Evolutionary conservation across 2,329 filamentous ascomycete species (phyloP).

Genomic region (Phialemoniopsis sp.): DNA sequence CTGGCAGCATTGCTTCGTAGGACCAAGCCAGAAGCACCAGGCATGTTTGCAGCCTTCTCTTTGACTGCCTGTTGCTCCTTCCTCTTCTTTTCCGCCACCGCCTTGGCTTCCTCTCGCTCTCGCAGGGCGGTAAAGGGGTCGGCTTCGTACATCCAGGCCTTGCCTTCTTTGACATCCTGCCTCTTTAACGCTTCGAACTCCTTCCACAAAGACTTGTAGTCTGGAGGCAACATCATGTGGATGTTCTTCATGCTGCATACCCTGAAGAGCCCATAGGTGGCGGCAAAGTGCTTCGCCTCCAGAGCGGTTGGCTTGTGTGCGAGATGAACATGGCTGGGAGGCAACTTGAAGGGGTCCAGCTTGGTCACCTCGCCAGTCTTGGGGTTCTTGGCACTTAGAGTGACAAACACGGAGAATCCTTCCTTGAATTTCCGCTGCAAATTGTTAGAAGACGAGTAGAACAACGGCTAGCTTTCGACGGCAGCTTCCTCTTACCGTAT

Average conservation of each 20-base stretch:
- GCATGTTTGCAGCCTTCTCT: slow-evolving; percentile 64
- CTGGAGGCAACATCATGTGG: slow-evolving; percentile 88
- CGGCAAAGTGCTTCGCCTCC: slow-evolving; percentile 90
- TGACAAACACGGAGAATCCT: slow-evolving; percentile 77
- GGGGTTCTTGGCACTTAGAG: slow-evolving; percentile 67
- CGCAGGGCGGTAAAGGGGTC: slow-evolving; percentile 83
- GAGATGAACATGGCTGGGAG: slow-evolving; percentile 70
- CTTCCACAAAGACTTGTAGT: slow-evolving; percentile 88
- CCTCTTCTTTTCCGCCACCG: slow-evolving; percentile 72
- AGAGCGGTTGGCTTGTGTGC: slow-evolving; percentile 74
- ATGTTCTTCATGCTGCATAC: slow-evolving; percentile 95
- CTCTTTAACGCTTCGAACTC: slow-evolving; percentile 81
- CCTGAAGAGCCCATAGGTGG: slow-evolving; percentile 85
- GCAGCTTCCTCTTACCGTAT: slow-evolving; percentile 51
- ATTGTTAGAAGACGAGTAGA: neutral
- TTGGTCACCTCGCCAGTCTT: slow-evolving; percentile 77
- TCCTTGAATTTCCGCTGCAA: slow-evolving; percentile 61
- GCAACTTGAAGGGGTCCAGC: slow-evolving; percentile 79
- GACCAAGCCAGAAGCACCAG: slow-evolving; percentile 51
- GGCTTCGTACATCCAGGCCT: slow-evolving; percentile 88
- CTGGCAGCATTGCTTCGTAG: slow-evolving; percentile 40
- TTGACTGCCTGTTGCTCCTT: slow-evolving; percentile 64
- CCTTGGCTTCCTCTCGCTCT: slow-evolving; percentile 75
- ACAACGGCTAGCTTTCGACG: neutral
- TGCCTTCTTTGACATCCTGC: slow-evolving; percentile 73